phyloP scores from a whole-genome alignment of 163 green algal genomes.

The Trebouxiophyceae sp. region DNA sequence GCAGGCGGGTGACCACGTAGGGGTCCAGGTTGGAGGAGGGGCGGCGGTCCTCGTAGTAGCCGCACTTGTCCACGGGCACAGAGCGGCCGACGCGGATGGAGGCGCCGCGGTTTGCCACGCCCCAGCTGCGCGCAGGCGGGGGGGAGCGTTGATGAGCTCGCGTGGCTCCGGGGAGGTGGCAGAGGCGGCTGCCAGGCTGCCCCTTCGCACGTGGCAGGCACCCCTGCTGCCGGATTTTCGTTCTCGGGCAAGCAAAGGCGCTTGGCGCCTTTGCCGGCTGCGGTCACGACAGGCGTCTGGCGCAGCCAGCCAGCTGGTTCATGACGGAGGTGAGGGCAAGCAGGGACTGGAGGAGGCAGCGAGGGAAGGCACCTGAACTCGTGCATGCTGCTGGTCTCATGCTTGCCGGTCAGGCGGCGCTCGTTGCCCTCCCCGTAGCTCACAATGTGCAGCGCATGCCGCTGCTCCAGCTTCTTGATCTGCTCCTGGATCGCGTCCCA shows the following conservation, averaged over 20 bases:
- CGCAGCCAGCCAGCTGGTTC: too few relatives aligned
- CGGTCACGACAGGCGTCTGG: too few relatives aligned
- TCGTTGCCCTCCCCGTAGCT: constrained; percentile 58
- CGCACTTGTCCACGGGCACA: constrained; percentile 86
- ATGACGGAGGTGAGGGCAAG: too few relatives aligned
- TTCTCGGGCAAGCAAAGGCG: too few relatives aligned
- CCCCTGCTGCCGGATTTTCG: too few relatives aligned
- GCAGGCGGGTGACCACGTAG: constrained; percentile 86
- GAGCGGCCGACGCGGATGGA: constrained; percentile 92
- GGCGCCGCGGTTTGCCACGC: constrained; percentile 93
- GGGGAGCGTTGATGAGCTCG: too few relatives aligned
- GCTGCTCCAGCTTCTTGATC: constrained; percentile 73
- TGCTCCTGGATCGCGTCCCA: constrained; percentile 25
- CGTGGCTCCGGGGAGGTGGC: too few relatives aligned
- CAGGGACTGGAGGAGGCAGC: too few relatives aligned
- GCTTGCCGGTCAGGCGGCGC: constrained; percentile 67
- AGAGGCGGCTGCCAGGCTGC: too few relatives aligned
- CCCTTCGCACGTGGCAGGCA: too few relatives aligned
- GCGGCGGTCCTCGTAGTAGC: constrained; percentile 74
- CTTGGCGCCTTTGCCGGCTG: too few relatives aligned
- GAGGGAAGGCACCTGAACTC: constrained; percentile 86
- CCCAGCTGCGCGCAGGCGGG: too few relatives aligned
- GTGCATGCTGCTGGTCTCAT: constrained; percentile 76
- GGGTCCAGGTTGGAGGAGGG: constrained; percentile 97
- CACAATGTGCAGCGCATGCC: constrained; percentile 63